Conservation (phyloP, 2,329 filamentous ascomycete genomes). For the Paraphaeosphaeria sporulosa region DNA sequence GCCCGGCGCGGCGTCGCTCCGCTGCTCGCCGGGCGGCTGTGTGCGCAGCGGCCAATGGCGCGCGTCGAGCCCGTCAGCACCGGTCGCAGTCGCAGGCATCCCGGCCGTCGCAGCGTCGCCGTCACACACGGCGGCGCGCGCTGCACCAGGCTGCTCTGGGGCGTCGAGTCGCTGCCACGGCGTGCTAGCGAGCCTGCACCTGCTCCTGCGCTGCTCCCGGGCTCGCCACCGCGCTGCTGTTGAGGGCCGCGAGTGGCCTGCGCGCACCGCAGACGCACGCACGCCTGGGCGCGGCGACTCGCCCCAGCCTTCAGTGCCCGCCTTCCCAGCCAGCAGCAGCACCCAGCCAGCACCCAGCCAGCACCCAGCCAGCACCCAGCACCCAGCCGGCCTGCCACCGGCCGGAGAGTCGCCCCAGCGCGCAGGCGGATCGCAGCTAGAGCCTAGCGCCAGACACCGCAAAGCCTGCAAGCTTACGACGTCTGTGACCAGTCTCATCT, state of each 20-base stretch:
- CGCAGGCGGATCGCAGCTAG: constrained; percentile 28
- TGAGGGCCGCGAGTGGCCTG: no score
- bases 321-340: neutral
- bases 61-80: constrained; percentile 19
- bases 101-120: constrained; percentile 14
- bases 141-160: neutral
- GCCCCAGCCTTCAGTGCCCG: no score
- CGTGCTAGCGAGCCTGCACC: no score
- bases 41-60: constrained; percentile 26
- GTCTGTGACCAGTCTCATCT: neutral
- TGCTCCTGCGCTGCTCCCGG: no score
- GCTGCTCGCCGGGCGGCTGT: constrained; percentile 10
- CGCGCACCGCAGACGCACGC: no score
- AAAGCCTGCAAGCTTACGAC: constrained; percentile 12
- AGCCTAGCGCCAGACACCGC: neutral
- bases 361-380: neutral
- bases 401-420: constrained; percentile 36
- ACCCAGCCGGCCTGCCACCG: neutral
- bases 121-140: constrained; percentile 26
- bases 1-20: neutral
- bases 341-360: constrained; percentile 19
- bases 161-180: neutral
- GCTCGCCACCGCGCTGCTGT: constrained; percentile 1
- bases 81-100: constrained; percentile 28
- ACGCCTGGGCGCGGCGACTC: no score